Evolutionary conservation across 306 rosid species (phyloP).

Genomic region (Astragalus glycyphyllos): DNA sequence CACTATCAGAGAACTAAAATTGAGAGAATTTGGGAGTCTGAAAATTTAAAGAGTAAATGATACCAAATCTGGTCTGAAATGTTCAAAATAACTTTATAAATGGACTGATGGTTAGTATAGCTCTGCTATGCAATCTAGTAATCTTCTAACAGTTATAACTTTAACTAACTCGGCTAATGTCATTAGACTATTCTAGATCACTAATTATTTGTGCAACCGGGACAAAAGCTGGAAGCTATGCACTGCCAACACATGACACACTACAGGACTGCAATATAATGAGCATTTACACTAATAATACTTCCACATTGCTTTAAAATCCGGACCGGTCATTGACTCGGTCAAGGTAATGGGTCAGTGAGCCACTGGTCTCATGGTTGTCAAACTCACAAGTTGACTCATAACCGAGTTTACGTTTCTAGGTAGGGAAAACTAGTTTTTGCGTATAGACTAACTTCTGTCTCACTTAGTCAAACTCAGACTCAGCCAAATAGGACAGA

Average conservation of each 20-base stretch:
- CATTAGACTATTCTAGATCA: neutral
- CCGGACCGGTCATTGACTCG: too few relatives aligned
- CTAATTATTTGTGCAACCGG: neutral
- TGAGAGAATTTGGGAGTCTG: neutral
- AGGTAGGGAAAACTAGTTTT: too few relatives aligned
- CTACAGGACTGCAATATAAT: neutral
- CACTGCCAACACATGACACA: neutral
- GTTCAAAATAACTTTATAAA: slow-evolving; percentile 3
- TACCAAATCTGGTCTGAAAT: neutral
- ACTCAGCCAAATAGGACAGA: too few relatives aligned
- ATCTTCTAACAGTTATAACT: neutral
- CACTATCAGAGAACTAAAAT: slow-evolving; percentile 14
- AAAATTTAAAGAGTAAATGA: neutral
- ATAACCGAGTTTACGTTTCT: too few relatives aligned
- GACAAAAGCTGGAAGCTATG: neutral
- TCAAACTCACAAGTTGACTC: too few relatives aligned
- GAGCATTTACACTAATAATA: neutral
- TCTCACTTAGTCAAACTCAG: too few relatives aligned
- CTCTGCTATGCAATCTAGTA: neutral
- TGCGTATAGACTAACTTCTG: too few relatives aligned
- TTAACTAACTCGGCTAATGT: neutral
- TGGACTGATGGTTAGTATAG: neutral
- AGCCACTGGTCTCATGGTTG: too few relatives aligned
- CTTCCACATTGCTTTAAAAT: too few relatives aligned
- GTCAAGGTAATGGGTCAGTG: too few relatives aligned